A percentile compares a stretch with the other conserved stretches of the same genome.
Evolutionary conservation across 2,329 filamentous ascomycete species (phyloP).

Genomic region (Colletotrichum navitas): DNA sequence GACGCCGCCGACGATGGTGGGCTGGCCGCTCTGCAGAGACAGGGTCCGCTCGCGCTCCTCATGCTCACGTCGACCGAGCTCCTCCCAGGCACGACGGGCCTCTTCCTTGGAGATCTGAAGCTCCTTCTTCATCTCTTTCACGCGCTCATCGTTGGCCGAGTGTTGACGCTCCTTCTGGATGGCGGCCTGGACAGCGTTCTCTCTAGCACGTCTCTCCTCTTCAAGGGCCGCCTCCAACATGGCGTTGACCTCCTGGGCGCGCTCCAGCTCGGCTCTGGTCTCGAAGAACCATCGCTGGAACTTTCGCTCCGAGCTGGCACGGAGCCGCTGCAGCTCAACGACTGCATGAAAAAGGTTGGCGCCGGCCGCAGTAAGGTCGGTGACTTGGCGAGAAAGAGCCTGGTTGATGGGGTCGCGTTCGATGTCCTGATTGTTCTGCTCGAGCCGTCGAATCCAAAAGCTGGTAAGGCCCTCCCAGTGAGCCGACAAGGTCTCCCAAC

Average conservation of each 20-base stretch:
- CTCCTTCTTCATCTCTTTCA: slow-evolving; percentile 93
- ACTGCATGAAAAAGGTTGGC: slow-evolving; percentile 98
- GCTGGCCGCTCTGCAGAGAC: slow-evolving; percentile 87
- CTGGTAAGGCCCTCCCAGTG: slow-evolving; percentile 98
- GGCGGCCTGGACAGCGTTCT: slow-evolving; percentile 75
- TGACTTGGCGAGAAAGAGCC: slow-evolving; percentile 93
- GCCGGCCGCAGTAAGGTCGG: slow-evolving; percentile 95
- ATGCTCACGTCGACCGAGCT: slow-evolving; percentile 91
- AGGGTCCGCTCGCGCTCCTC: slow-evolving; percentile 89
- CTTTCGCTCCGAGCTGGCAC: slow-evolving; percentile 95
- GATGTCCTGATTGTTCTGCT: slow-evolving; percentile 90
- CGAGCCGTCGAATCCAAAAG: slow-evolving; percentile 94
- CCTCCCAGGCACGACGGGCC: slow-evolving; percentile 95
- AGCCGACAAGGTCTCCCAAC: slow-evolving; percentile 96
- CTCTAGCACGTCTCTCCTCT: slow-evolving; percentile 77
- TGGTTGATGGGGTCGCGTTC: slow-evolving; percentile 85
- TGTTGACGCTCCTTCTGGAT: slow-evolving; percentile 78
- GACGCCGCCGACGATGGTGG: slow-evolving; percentile 91
- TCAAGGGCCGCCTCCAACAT: slow-evolving; percentile 83
- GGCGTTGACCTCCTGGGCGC: slow-evolving; percentile 83
- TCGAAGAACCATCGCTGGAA: slow-evolving; percentile 99
- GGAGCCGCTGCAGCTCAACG: slow-evolving; percentile 92
- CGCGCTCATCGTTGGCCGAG: slow-evolving; percentile 77
- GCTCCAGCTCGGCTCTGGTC: slow-evolving; percentile 88
- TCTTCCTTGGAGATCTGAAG: slow-evolving; percentile 96